These are phyloP conservation scores for Penicillium manginii DNA, from an alignment of 495 filamentous ascomycete species.

Conservation along the genomic window DNA sequence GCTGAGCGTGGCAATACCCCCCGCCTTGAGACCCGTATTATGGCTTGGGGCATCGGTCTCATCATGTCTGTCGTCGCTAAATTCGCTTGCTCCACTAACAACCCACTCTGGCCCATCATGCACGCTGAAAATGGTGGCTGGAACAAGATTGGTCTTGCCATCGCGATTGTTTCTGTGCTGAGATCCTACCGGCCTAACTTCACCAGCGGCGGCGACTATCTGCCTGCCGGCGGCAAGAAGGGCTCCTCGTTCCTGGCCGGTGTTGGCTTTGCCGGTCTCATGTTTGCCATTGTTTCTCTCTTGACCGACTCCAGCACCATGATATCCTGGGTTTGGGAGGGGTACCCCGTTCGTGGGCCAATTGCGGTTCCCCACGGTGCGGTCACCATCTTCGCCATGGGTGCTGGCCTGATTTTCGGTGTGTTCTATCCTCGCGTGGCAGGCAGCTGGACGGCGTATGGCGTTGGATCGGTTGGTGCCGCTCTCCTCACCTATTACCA, in stretches of 20 bases:
- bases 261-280: constrained; percentile 77
- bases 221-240: constrained; percentile 50
- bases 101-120: constrained; percentile 96
- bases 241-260: constrained; percentile 76
- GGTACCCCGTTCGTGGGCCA: constrained; percentile 89
- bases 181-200: constrained; percentile 65
- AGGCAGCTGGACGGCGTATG: constrained; percentile 80
- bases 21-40: constrained; percentile 78
- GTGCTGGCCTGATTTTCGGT: constrained; percentile 77
- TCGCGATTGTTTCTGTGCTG: constrained; percentile 76
- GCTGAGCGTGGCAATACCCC: constrained; percentile 74
- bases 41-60: constrained; percentile 81
- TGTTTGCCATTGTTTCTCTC: constrained; percentile 92
- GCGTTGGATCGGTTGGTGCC: constrained; percentile 76
- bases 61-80: constrained; percentile 86
- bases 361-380: constrained; percentile 87
- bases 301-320: constrained; percentile 98
- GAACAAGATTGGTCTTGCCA: constrained; percentile 79
- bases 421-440: constrained; percentile 70
- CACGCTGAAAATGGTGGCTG: constrained; percentile 86
- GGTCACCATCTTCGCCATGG: constrained; percentile 84
- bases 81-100: constrained; percentile 95
- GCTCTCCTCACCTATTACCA: constrained; percentile 76
- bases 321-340: constrained; percentile 99
- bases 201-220: constrained; percentile 55